These are phyloP conservation scores for Backusella tarrabulga DNA, from an alignment of 192 early-diverging fungal genomes.

Conservation along the genomic window DNA sequence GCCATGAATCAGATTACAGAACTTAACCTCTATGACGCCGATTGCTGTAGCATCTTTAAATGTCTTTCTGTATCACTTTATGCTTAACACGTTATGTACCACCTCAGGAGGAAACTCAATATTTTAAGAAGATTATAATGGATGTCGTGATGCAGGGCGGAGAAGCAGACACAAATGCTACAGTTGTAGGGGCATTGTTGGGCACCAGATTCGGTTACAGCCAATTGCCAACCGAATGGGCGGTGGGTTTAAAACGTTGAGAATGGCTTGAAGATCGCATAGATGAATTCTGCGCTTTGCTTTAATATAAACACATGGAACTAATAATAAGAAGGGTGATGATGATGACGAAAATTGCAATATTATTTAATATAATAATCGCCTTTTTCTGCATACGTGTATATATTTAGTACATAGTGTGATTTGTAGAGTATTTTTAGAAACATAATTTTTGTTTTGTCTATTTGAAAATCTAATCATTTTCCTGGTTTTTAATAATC, in stretches of 20 bases:
- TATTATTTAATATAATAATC: background rate
- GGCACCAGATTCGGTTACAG: conserved; percentile 32
- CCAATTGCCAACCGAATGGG: conserved; percentile 36
- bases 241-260: conserved; percentile 36
- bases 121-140: conserved; percentile 33
- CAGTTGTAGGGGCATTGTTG: conserved; percentile 31
- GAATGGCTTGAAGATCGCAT: conserved; percentile 36
- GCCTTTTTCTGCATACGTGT: background rate
- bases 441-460: no score
- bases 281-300: conserved; percentile 35
- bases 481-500: no score
- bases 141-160: conserved; percentile 37
- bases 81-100: conserved; percentile 33
- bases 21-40: conserved; percentile 3
- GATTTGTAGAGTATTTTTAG: no score
- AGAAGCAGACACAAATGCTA: conserved; percentile 36
- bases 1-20: background rate
- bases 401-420: no score
- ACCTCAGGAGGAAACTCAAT: conserved; percentile 13
- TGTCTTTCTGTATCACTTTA: conserved; percentile 29
- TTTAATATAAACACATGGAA: conserved; percentile 7
- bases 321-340: background rate
- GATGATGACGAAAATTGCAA: background rate
- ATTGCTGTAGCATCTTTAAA: conserved; percentile 20
- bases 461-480: no score